Percentiles rank a stretch among this genome's conserved stretches.
Evolutionary conservation across 352 stramenopile genomes (phyloP).

Genomic region (Pythium sp.): DNA sequence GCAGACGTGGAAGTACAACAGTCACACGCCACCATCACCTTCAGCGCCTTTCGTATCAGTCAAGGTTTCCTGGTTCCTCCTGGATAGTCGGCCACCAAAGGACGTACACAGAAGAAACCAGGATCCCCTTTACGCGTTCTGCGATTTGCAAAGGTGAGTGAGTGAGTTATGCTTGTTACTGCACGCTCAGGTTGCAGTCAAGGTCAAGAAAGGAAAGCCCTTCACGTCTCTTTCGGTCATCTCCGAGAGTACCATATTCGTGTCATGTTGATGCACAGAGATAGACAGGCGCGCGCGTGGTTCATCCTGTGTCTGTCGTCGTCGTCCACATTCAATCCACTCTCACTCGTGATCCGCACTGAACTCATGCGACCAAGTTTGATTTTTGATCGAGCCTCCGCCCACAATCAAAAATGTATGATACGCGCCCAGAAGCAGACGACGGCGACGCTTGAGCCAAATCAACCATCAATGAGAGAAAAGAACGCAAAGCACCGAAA

Average conservation of each 20-base stretch:
- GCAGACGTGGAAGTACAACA: neutral
- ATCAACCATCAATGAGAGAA: neutral
- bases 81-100: neutral
- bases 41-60: neutral
- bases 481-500: neutral
- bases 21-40: conserved; percentile 6
- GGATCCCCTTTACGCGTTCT: neutral
- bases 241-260: neutral
- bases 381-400: neutral
- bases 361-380: neutral
- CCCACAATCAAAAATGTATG: neutral
- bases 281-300: neutral
- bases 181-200: neutral
- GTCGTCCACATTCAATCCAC: neutral
- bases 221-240: neutral
- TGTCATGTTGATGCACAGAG: neutral
- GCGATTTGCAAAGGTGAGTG: neutral
- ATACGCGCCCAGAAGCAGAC: neutral
- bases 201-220: neutral
- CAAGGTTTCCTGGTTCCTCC: neutral
- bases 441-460: neutral
- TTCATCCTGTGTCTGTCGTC: neutral
- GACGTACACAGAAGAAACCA: neutral
- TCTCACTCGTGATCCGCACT: neutral
- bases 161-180: neutral